Evolutionary conservation across 108 stramenopile species (phyloP).

Genomic region (Cyclotella atomus): DNA sequence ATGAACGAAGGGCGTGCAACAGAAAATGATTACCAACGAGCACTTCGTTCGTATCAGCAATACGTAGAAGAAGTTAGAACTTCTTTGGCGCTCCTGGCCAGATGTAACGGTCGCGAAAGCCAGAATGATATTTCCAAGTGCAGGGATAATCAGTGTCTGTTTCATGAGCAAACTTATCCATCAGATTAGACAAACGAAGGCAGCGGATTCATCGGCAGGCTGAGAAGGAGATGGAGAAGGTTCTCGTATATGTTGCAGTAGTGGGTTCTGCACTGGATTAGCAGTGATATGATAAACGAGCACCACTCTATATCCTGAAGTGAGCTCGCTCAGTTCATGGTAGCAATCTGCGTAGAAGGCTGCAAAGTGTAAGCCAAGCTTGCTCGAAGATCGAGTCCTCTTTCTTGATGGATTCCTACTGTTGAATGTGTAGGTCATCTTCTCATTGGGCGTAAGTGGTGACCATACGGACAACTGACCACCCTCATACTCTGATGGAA

Average conservation of each 20-base stretch:
- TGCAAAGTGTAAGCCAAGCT: slow-evolving; percentile 16
- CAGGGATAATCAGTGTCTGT: background rate
- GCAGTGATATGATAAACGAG: slow-evolving; percentile 24
- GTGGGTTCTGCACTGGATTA: background rate
- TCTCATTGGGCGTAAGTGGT: slow-evolving; percentile 29
- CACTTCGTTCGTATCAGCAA: background rate
- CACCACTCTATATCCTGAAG: slow-evolving; percentile 12
- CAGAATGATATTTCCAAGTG: no score
- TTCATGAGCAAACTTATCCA: slow-evolving; percentile 8
- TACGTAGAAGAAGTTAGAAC: no score
- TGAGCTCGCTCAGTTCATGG: slow-evolving; percentile 23
- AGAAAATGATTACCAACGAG: background rate
- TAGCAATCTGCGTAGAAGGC: slow-evolving; percentile 40
- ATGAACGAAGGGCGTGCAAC: background rate
- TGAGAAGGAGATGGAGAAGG: slow-evolving; percentile 9
- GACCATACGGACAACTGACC: slow-evolving; percentile 21
- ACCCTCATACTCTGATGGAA: slow-evolving; percentile 32
- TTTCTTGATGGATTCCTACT: background rate
- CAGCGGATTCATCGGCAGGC: slow-evolving; percentile 21
- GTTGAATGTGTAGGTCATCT: slow-evolving; percentile 20
- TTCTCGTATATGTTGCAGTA: slow-evolving; percentile 3
- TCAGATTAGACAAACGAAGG: slow-evolving; percentile 5
- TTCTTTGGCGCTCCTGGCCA: no score
- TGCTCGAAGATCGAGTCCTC: slow-evolving; percentile 12
- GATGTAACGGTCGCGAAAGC: no score